Base-by-base conservation (phyloP, 768 basidiomycete species). In the Russula sp. region DNA sequence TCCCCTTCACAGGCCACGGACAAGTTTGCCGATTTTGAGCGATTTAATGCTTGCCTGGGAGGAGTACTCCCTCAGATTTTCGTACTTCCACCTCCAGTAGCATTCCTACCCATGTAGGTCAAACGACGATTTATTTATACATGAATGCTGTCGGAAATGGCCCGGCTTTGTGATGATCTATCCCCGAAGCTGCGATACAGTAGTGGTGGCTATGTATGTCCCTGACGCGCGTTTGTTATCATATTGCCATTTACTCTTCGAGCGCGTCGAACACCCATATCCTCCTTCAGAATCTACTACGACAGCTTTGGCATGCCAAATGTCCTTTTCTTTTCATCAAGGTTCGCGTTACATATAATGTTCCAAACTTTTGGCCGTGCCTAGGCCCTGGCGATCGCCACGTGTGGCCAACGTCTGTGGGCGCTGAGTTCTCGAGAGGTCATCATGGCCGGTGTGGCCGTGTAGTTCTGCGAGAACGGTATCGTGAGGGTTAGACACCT, bases 11-110 rank as follows among this genome's bases (percentile, higher is more conserved):
- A 81, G 80, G 78, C 79, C 11, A 78, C 79, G 16, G 76, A 81
- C 71, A 76, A 76, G 62, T 80, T 80, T 58, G 78, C 79, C 3
- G 75, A 78, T 65, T 64, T 79, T 74, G 55, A 57, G 26, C 30
- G 44, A 38, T 11, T 13, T 8, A 26, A 28, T 4, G 34, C 49
- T 20, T n/a, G 10, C 50, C 18, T 26, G 40, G 38, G 9, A 34
- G 32, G n/a, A 48, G 24, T 38, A 42, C 16, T 56, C 13, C 13
- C 14, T n/a, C n/a, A n/a, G 8, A 26, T n/a, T 48, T 36, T 59
- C 48, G 34, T 64, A 49, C 32, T 30, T 2, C 28, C 5, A 30
- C 32, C 26, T 11, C 32, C 50, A 34, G 52, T 53, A 54, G 44
- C 18, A 30, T 40, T 32, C 57, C 44, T 14, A 24, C 16, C 32